These are phyloP conservation scores for Metschnikowia drakensbergensis DNA, from an alignment of 805 yeast species.

Conservation along the genomic window DNA sequence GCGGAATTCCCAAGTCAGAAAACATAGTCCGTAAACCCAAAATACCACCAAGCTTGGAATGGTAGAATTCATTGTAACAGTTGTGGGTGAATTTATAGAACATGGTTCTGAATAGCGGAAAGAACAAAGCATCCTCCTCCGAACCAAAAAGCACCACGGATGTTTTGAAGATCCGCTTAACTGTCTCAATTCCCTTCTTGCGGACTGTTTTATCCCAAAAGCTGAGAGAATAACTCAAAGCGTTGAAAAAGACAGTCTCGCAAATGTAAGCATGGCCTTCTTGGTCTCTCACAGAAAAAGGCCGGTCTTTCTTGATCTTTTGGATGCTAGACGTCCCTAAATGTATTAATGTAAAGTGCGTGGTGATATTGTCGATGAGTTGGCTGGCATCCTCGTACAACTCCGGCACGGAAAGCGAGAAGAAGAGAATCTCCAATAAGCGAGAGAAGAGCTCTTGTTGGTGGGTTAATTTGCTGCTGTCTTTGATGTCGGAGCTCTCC, in stretches of 20 bases:
- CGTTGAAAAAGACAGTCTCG: constrained; percentile 67
- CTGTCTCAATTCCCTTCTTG: constrained; percentile 63
- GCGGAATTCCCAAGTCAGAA: constrained; percentile 62
- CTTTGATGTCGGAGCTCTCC: constrained; percentile 43
- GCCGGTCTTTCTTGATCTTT: constrained; percentile 60
- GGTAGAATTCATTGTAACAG: constrained; percentile 86
- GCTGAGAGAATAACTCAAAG: constrained; percentile 75
- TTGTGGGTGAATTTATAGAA: constrained; percentile 83
- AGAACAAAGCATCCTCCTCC: constrained; percentile 59
- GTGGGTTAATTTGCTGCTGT: constrained; percentile 47
- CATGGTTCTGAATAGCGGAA: constrained; percentile 72
- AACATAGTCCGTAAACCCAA: constrained; percentile 74
- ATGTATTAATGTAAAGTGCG: constrained; percentile 75
- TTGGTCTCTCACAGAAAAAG: constrained; percentile 70
- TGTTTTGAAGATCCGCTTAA: constrained; percentile 57
- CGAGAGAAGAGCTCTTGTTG: constrained; percentile 65
- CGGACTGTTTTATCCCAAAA: constrained; percentile 70
- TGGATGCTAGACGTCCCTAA: constrained; percentile 70
- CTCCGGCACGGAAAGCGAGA: constrained; percentile 71
- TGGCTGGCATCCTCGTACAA: constrained; percentile 61
- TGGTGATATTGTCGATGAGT: constrained; percentile 63
- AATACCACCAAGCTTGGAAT: constrained; percentile 84
- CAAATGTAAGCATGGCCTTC: constrained; percentile 72
- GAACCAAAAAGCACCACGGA: constrained; percentile 66
- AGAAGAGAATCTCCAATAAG: constrained; percentile 68